These are phyloP conservation scores for Apophysomyces elegans DNA, from an alignment of 371 early-diverging fungal genomes.

Conservation along the genomic window DNA sequence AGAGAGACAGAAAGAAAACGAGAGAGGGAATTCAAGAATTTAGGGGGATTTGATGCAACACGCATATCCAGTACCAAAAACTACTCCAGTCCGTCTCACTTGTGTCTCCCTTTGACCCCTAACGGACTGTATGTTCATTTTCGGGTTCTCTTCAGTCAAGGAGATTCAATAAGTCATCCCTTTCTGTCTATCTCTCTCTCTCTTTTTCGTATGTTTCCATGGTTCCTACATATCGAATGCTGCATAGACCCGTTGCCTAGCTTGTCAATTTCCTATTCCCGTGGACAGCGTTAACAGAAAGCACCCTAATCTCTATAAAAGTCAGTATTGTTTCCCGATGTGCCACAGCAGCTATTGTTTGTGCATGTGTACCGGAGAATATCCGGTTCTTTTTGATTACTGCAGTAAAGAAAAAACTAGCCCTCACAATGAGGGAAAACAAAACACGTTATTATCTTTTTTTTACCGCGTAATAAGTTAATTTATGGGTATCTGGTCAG, in stretches of 20 bases:
- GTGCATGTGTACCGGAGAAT: conserved; percentile 1
- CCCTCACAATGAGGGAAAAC: neutral
- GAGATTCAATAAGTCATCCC: no score
- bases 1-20: no score
- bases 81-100: no score
- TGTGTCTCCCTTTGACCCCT: no score
- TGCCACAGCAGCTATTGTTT: conserved; percentile 7
- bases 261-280: neutral
- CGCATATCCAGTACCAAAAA: conserved; percentile 3
- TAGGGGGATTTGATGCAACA: conserved; percentile 1
- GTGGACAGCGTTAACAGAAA: neutral
- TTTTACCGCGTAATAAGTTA: no score
- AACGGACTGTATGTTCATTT: no score
- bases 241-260: neutral
- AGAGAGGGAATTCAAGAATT: neutral
- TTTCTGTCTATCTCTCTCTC: no score
- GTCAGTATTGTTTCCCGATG: neutral
- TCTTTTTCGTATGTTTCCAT: neutral
- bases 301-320: neutral
- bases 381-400: neutral
- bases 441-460: neutral
- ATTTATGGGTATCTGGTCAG: no score
- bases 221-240: neutral
- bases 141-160: no score
- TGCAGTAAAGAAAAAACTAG: neutral